A percentile compares a stretch with the other conserved stretches of the same genome.
These are phyloP conservation scores for Chlamydomonas schloesseri DNA, from an alignment of 139 green algal genomes.

Conservation along the genomic window DNA sequence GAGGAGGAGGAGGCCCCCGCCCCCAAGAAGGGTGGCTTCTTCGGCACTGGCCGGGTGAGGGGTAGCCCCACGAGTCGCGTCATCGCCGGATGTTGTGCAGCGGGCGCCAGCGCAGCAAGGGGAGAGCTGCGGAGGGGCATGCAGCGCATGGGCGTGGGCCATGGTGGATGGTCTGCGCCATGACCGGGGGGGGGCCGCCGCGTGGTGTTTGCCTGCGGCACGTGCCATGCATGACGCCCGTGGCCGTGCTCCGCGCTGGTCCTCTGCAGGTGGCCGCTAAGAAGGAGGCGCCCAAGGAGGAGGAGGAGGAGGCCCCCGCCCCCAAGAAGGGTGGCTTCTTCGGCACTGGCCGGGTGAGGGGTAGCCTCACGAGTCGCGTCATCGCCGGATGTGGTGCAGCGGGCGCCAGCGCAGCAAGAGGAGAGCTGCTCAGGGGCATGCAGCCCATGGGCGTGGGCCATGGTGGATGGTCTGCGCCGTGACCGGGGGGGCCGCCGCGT, in stretches of 20 bases:
- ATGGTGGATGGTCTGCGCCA: no score
- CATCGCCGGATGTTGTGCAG: background rate
- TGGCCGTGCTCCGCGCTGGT: no score
- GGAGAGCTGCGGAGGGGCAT: no score
- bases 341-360: background rate
- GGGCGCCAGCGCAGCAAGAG: background rate
- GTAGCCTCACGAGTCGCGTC: background rate
- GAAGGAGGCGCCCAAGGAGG: constrained; percentile 19
- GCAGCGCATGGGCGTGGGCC: no score
- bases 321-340: constrained; percentile 41
- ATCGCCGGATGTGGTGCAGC: background rate
- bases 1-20: background rate
- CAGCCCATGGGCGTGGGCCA: no score
- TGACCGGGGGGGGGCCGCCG: no score
- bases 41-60: constrained; percentile 1
- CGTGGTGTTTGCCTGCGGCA: no score
- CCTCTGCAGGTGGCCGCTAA: constrained; percentile 12
- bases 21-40: constrained; percentile 38
- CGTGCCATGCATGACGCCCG: no score
- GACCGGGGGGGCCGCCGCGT: no score
- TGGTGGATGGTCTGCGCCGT: no score
- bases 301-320: background rate
- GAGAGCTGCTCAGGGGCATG: no score
- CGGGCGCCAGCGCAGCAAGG: background rate
- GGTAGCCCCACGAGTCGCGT: background rate